Percentiles rank a stretch among this genome's conserved stretches.
Evolutionary conservation across 345 rosid species (phyloP).

Genomic region (Citropsis articulata): DNA sequence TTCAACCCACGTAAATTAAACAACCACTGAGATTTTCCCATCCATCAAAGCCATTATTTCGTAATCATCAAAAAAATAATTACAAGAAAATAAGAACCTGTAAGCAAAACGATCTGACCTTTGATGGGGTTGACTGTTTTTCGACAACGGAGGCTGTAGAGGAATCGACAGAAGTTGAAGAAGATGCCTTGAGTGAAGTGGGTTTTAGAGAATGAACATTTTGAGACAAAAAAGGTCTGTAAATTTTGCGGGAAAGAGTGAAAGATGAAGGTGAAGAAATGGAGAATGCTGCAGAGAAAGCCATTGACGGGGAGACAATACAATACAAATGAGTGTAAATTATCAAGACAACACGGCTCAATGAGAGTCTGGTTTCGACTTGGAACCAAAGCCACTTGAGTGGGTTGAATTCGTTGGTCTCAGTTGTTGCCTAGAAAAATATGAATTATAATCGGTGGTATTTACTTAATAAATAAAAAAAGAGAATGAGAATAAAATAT

Average conservation of each 20-base stretch:
- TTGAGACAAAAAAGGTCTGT: constrained; percentile 25
- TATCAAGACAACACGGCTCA: background rate
- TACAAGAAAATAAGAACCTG: background rate
- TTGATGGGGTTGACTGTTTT: constrained; percentile 38
- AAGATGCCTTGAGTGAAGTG: constrained; percentile 50
- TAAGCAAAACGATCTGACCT: constrained; percentile 32
- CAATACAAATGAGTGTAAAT: too few species aligned
- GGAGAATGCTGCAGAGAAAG: constrained; percentile 42
- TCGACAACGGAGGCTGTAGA: constrained; percentile 39
- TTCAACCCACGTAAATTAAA: background rate
- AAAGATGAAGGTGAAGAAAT: constrained; percentile 34
- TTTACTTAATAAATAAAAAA: too few species aligned
- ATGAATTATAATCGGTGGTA: too few species aligned
- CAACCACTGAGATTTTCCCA: too few species aligned
- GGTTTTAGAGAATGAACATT: constrained; percentile 32
- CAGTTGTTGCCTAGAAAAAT: too few species aligned
- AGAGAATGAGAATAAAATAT: too few species aligned
- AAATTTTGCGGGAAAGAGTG: constrained; percentile 35
- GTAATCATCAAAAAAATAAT: background rate
- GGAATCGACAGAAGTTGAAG: constrained; percentile 48
- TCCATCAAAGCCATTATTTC: background rate
- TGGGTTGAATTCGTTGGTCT: background rate
- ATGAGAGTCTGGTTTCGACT: background rate
- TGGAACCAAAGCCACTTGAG: background rate
- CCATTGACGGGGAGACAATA: constrained; percentile 21